Base-by-base conservation (phyloP, 495 filamentous ascomycete species). In the Hypoxylon fuscum region DNA sequence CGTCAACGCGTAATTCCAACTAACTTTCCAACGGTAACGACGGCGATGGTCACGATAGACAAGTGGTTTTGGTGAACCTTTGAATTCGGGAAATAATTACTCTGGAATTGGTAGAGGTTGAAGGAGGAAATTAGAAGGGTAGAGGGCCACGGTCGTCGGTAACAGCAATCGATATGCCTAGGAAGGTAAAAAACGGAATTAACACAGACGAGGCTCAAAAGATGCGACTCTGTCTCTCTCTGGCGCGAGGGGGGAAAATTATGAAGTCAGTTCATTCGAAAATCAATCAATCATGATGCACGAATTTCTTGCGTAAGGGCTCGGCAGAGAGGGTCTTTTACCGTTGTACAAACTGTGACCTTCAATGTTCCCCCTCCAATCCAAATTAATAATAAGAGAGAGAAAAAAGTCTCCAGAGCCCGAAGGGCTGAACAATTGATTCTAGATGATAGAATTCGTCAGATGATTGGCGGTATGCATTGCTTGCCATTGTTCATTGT, bases 251-350 rank as follows among this genome's bases (percentile, higher is more conserved):
- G 20, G 31, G 23, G 55, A 25, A 31, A 38, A n/a, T 44, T 46
- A 47, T 35, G 43, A 56, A 50, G 44, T 45, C 57, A 41, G 45
- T 53, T 29, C 29, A 23, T 46, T 17, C 44, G 22, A 35, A 40
- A 54, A 31, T 66, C 56, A 60, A 47, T 65, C 62, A 66, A 66
- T 61, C 52, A 61, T 37, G 17, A 48, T 53, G 45, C 51, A 57
- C 34, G 51, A 57, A 56, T 41, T 60, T 42, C 51, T 66, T 56
- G 40, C 42, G 44, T 41, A 57, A 50, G 40, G 54, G 57, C 55
- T 55, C 49, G 38, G 37, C 48, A 15, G 18, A 5, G 37, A 59
- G 61, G 61, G 55, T 49, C 55, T 43, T 55, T 51, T 47, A 55
- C 50, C 44, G 55, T 59, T 50, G 41, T 44, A 40, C 15, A 23